Evolutionary conservation across 1,284 basidiomycete genomes (phyloP).

Genomic region (Austroboletus olivaceoglutinosus): DNA sequence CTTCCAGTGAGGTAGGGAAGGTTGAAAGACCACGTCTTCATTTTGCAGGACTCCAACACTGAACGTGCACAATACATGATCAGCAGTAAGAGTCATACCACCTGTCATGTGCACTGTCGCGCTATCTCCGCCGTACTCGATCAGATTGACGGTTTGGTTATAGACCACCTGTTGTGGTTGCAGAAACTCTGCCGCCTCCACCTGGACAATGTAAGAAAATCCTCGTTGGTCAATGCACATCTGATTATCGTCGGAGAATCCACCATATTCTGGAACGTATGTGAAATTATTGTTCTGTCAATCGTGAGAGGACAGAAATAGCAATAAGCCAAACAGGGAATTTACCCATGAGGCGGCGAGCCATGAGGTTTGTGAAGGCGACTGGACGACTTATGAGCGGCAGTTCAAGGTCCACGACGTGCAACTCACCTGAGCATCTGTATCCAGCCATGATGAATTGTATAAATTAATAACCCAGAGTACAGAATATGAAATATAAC

Average conservation of each 20-base stretch:
- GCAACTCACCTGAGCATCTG: conserved; percentile 29
- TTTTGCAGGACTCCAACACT: conserved; percentile 63
- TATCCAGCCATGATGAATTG: background rate
- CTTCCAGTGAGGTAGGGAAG: conserved; percentile 61
- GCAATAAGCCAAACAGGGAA: background rate
- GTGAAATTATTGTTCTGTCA: conserved; percentile 62
- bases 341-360: conserved; percentile 60
- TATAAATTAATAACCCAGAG: conserved; percentile 9
- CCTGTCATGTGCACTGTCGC: conserved; percentile 48
- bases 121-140: conserved; percentile 45
- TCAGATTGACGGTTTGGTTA: conserved; percentile 50
- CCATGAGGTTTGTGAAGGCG: conserved; percentile 61
- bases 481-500: conserved; percentile 3
- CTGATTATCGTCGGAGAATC: conserved; percentile 57
- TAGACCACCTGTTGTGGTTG: conserved; percentile 45
- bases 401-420: background rate
- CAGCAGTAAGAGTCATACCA: conserved; percentile 45
- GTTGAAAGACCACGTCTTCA: conserved; percentile 55
- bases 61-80: conserved; percentile 63
- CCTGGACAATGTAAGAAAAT: conserved; percentile 54
- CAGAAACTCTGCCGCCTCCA: conserved; percentile 55
- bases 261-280: conserved; percentile 51
- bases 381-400: conserved; percentile 33
- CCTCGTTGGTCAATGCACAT: conserved; percentile 62
- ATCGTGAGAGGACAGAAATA: conserved; percentile 14